Evolutionary conservation across 2,329 filamentous ascomycete species (phyloP), one percentile per base, ranked within the genome.

Genomic region (Neofusicoccum sp.): DNA sequence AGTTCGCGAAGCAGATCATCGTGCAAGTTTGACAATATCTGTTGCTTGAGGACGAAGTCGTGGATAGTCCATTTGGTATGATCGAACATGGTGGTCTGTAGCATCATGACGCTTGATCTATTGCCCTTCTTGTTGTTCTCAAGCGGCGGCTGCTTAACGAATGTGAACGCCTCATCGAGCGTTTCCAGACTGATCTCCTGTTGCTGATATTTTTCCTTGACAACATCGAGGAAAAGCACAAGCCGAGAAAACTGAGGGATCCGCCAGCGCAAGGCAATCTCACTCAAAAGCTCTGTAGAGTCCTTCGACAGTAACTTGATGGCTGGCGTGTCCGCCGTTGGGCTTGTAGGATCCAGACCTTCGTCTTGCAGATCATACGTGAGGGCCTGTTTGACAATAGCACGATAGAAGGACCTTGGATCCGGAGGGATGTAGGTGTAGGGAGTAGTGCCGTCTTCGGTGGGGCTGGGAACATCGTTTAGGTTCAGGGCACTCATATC

Each of bases 371-470:
- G 70, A 70, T 89, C 87, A 71, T 86, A 81, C 12, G 78, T 81
- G 45, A 97, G 83, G 36, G 91, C 89, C 73, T 93, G 89, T 69
- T 89, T 87, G 59, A 97, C 79, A 65, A 97, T 89, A 62, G 89
- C 88, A 72, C 91, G 90, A 78, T 96, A 97, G 73, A 90, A 93
- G 7, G 87, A 84, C 69, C 93, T 86, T 34, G 94, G 86, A 67
- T 97, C 92, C 37, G 89, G 82, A 36, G 95, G 95, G 64, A 97
- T 96, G 73, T 94, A 99, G 0, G 90, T 95, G 74, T 94, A 98
- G 56, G 88, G 84, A 52, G 87, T 80, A 68, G 89, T 85, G 66
- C 78, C 79, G 52, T 79, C 77, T 47, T 78, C 73, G 49, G 81
- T 78, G 9, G 61, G 45, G 22, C 48, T 56, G 16, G 52, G 43